These are phyloP conservation scores for Phialophora expanda DNA, from an alignment of 2,329 filamentous ascomycete species.

Conservation along the genomic window DNA sequence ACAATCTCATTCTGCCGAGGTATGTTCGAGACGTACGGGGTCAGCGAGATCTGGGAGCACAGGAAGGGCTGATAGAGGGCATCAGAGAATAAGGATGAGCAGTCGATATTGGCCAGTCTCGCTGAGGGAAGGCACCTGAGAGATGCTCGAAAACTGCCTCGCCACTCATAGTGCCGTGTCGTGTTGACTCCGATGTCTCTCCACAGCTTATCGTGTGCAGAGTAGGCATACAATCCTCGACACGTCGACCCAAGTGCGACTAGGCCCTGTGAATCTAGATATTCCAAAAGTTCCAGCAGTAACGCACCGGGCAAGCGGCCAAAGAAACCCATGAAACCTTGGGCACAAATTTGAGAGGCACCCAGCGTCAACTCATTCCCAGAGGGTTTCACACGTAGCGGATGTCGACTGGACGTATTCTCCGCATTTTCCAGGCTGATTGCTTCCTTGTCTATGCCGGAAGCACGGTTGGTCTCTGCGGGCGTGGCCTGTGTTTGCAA, in stretches of 20 bases:
- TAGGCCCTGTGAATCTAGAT: slow-evolving; percentile 68
- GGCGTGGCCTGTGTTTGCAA: slow-evolving; percentile 13
- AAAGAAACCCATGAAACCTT: slow-evolving; percentile 69
- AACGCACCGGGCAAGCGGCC: slow-evolving; percentile 78
- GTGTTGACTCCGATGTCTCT: slow-evolving; percentile 72
- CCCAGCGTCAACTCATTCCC: slow-evolving; percentile 74
- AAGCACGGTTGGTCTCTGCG: slow-evolving; percentile 1
- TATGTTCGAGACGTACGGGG: slow-evolving; percentile 71
- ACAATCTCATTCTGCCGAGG: slow-evolving; percentile 74
- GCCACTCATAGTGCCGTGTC: slow-evolving; percentile 65
- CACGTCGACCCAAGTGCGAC: slow-evolving; percentile 75
- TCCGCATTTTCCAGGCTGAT: not conserved
- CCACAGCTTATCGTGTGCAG: slow-evolving; percentile 85
- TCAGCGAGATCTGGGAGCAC: slow-evolving; percentile 76
- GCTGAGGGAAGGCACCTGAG: slow-evolving; percentile 65
- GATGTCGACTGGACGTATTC: slow-evolving; percentile 71
- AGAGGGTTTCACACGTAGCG: slow-evolving; percentile 80
- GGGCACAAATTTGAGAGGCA: slow-evolving; percentile 65
- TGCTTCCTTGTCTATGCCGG: slow-evolving; percentile 3
- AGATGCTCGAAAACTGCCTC: slow-evolving; percentile 82
- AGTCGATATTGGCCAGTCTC: slow-evolving; percentile 67
- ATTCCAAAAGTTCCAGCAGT: slow-evolving; percentile 75
- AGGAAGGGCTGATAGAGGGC: slow-evolving; percentile 87
- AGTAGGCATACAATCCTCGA: slow-evolving; percentile 85
- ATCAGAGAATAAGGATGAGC: slow-evolving; percentile 84